Evolutionary conservation across 1,284 basidiomycete genomes (phyloP).

Genomic region (Boletus sp.): DNA sequence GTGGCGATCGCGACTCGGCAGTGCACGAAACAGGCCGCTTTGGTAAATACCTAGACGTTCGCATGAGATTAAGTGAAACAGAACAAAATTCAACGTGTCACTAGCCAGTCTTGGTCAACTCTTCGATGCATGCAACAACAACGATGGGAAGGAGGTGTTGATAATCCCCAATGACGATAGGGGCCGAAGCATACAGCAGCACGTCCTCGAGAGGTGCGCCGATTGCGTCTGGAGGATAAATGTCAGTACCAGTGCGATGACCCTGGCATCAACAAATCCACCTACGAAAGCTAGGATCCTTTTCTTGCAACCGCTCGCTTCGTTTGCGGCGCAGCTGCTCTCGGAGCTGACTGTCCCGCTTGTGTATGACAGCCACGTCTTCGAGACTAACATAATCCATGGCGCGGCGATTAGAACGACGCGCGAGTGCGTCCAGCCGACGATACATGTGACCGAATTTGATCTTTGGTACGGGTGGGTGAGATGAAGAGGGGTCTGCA

Average conservation of each 20-base stretch:
- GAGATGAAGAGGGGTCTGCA: not conserved
- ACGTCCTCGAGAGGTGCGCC: slow-evolving; percentile 48
- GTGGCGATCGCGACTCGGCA: slow-evolving; percentile 38
- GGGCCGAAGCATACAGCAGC: slow-evolving; percentile 45
- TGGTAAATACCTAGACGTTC: slow-evolving; percentile 42
- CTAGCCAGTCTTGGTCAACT: slow-evolving; percentile 56
- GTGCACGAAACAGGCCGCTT: slow-evolving; percentile 46
- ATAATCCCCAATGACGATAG: slow-evolving; percentile 49
- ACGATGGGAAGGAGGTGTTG: slow-evolving; percentile 55
- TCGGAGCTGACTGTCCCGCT: slow-evolving; percentile 21
- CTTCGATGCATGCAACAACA: slow-evolving; percentile 56
- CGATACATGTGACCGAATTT: slow-evolving; percentile 25
- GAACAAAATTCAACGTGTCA: not conserved
- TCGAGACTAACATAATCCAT: slow-evolving; percentile 30
- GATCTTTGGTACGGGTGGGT: slow-evolving; percentile 18
- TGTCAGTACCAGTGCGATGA: not conserved
- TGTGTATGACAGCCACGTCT: slow-evolving; percentile 21
- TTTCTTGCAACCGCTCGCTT: slow-evolving; percentile 21
- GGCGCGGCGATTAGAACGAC: slow-evolving; percentile 22
- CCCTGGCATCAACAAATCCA: not conserved
- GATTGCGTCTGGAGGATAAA: slow-evolving; percentile 42
- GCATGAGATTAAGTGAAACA: not conserved
- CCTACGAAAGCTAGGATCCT: slow-evolving; percentile 29
- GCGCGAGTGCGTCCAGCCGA: slow-evolving; percentile 25
- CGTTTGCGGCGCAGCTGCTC: slow-evolving; percentile 26